Base-by-base conservation (phyloP, 1,284 basidiomycete species). In the Stygiomarasmius scandens region DNA sequence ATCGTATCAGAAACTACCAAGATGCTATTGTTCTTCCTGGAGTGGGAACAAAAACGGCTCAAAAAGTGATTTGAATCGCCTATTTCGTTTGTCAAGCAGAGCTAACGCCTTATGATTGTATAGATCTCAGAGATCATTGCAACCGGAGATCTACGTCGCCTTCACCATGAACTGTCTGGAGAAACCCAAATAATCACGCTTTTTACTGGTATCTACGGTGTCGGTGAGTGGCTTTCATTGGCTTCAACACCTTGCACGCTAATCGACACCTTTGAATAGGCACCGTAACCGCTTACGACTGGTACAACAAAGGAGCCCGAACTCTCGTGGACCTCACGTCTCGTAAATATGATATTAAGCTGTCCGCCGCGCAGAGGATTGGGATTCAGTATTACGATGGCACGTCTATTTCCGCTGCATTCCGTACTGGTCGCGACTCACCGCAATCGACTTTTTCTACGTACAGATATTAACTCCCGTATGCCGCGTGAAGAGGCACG, bases 191-290 rank as follows among this genome's bases (percentile, higher is more conserved):
- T 79, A 1, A 76, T 78, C 2, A 73, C 77, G 11, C 49, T 84
- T 11, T 92, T 95, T 67, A 81, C 84, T 59, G 89, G 90, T 2
- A 88, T 96, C 43, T 96, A 96, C 66, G 93, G 92, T 34, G 92
- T 95, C 54, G 94, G 92, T 84, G 56, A 63, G 84, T 74, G 25
- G 2, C 29, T 88, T 74, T 49, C 63, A 77, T 67, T 52, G 5
- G 44, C 9, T 23, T 49, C 10, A 29, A 27, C 19, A 14, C 25
- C 34, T 10, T 34, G 6, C n/a, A 53, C 24, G 51, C 41, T 24
- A 22, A 24, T 43, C 12, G 2, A 32, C 5, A 6, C 6, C 29
- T 12, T 12, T 6, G 3, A 3, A 14, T 32, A 90, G 89, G 90
- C 10, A 79, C 76, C 56, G 71, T 73, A 11, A 87, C 78, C 27